phyloP scores from a whole-genome alignment of 2,329 filamentous ascomycete species.

The Penicillium hordei region DNA sequence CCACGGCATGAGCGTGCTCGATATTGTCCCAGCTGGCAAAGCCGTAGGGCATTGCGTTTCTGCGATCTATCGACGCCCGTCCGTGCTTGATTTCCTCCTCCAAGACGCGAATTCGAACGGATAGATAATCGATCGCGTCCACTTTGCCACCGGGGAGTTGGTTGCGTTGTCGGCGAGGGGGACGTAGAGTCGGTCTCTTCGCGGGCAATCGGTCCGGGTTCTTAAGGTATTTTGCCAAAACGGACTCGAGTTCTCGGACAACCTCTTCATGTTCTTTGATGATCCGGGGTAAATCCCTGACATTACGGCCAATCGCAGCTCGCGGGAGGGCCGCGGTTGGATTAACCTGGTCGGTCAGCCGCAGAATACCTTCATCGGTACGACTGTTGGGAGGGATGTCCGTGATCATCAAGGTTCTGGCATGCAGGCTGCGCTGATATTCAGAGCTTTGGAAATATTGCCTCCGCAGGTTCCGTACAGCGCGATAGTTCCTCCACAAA shows the following conservation, averaged over 20 bases:
- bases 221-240: constrained; percentile 86
- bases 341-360: constrained; percentile 76
- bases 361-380: constrained; percentile 82
- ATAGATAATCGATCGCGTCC: constrained; percentile 92
- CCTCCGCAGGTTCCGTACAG: constrained; percentile 68
- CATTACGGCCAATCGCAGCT: constrained; percentile 83
- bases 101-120: constrained; percentile 76
- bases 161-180: constrained; percentile 74
- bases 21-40: constrained; percentile 94
- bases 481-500: constrained; percentile 86
- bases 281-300: constrained; percentile 81
- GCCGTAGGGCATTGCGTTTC: constrained; percentile 85
- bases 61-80: constrained; percentile 76
- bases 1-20: constrained; percentile 81
- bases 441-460: constrained; percentile 82
- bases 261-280: constrained; percentile 79
- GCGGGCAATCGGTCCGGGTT: constrained; percentile 78
- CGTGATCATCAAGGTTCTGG: constrained; percentile 67
- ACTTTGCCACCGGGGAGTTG: constrained; percentile 70
- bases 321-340: constrained; percentile 76
- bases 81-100: constrained; percentile 83
- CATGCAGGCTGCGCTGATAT: constrained; percentile 83
- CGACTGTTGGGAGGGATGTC: constrained; percentile 76
- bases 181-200: constrained; percentile 73
- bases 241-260: constrained; percentile 77